Conservation (phyloP, 257 asterid genomes). For the Lavandula angustifolia region DNA sequence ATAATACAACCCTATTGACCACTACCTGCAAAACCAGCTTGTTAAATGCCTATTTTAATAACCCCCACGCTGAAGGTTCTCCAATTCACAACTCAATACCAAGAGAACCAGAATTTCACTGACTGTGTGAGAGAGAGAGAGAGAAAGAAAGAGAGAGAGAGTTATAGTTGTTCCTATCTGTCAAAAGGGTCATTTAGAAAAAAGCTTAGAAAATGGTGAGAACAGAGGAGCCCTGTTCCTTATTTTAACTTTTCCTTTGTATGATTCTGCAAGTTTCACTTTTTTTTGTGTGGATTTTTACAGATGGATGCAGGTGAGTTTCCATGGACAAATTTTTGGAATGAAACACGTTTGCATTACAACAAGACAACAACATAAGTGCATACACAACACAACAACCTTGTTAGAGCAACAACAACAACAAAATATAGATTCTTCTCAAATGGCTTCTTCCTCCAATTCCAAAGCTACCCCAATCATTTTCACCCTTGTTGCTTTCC, state of each 20-base stretch:
- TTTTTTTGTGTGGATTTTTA: slow-evolving; percentile 32
- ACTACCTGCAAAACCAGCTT: slow-evolving; percentile 26
- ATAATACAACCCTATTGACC: slow-evolving; percentile 35
- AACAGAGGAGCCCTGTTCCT: background rate
- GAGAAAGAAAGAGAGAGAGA: slow-evolving; percentile 5
- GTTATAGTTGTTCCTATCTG: slow-evolving; percentile 27
- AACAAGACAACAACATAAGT: slow-evolving; percentile 50
- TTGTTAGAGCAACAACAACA: slow-evolving; percentile 32
- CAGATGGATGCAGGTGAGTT: slow-evolving; percentile 33
- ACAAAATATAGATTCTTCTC: slow-evolving; percentile 40
- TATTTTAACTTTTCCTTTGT: slow-evolving; percentile 50
- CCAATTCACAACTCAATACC: slow-evolving; percentile 36
- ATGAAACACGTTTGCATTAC: slow-evolving; percentile 46
- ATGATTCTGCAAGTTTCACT: slow-evolving; percentile 25
- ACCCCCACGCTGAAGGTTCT: slow-evolving; percentile 40
- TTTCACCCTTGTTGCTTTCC: slow-evolving; percentile 57
- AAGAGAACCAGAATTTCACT: slow-evolving; percentile 49
- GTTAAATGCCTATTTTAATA: slow-evolving; percentile 38
- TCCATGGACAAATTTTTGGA: slow-evolving; percentile 65
- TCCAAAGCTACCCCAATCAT: slow-evolving; percentile 45
- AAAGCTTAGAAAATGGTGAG: slow-evolving; percentile 45
- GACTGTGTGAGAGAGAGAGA: slow-evolving; percentile 4
- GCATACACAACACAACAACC: slow-evolving; percentile 57
- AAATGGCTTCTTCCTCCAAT: slow-evolving; percentile 44
- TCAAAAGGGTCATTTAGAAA: slow-evolving; percentile 40